Conservation (phyloP, 1,284 basidiomycete genomes). For the Rhizoctonia solani region DNA sequence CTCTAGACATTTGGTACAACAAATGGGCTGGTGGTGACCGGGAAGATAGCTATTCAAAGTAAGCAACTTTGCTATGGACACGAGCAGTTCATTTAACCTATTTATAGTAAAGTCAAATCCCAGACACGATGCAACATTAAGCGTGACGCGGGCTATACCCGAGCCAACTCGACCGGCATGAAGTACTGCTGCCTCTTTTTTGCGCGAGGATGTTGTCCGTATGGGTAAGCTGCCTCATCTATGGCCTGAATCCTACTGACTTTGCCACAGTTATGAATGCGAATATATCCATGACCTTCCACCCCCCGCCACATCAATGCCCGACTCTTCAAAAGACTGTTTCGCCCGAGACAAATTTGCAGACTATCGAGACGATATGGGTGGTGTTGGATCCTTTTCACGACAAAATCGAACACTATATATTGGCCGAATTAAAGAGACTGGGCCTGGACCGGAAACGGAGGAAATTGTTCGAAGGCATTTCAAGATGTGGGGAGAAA, state of each 20-base stretch:
- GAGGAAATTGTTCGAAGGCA: slow-evolving; percentile 88
- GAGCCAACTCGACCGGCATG: slow-evolving; percentile 88
- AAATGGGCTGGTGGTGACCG: slow-evolving; percentile 97
- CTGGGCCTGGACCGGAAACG: slow-evolving; percentile 82
- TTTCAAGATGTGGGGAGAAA: slow-evolving; percentile 97
- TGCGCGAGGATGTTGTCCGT: slow-evolving; percentile 94
- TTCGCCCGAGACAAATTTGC: slow-evolving; percentile 97
- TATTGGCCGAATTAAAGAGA: slow-evolving; percentile 92
- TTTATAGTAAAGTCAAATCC: slow-evolving; percentile 86
- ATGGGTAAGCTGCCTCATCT: slow-evolving; percentile 58
- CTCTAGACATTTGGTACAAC: slow-evolving; percentile 95
- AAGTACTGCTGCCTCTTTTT: slow-evolving; percentile 96
- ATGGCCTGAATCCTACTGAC: background rate
- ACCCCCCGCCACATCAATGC: slow-evolving; percentile 66
- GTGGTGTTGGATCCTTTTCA: slow-evolving; percentile 95
- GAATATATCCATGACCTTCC: slow-evolving; percentile 91
- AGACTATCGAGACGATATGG: slow-evolving; percentile 99
- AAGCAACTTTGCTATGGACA: slow-evolving; percentile 42
- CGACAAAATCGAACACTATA: slow-evolving; percentile 94
- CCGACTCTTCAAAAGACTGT: slow-evolving; percentile 93
- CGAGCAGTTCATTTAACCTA: background rate
- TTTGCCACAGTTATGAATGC: slow-evolving; percentile 75
- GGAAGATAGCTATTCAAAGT: slow-evolving; percentile 93
- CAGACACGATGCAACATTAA: slow-evolving; percentile 90
- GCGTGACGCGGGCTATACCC: slow-evolving; percentile 88